These are phyloP conservation scores for Penicillium steckii DNA, from an alignment of 495 filamentous ascomycete genomes.

Conservation along the genomic window DNA sequence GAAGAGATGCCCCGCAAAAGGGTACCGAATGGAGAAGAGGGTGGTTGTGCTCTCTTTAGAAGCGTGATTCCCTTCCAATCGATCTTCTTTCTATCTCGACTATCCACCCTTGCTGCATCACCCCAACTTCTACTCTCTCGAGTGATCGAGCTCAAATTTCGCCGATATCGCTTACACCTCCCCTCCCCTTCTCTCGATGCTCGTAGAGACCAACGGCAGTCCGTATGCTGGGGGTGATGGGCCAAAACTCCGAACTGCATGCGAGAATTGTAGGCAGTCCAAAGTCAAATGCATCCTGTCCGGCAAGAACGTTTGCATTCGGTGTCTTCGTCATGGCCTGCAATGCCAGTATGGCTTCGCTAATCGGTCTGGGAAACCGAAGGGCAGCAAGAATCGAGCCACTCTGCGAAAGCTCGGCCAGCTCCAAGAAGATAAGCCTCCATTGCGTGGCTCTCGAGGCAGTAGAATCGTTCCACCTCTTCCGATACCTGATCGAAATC, in stretches of 20 bases:
- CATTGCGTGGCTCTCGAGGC: conserved; percentile 20
- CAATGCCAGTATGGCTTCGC: conserved; percentile 46
- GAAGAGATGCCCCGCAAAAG: conserved; percentile 2
- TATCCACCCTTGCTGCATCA: neutral
- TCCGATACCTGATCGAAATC: conserved; percentile 14
- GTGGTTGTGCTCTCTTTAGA: neutral
- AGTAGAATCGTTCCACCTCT: conserved; percentile 17
- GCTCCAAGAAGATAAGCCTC: conserved; percentile 34
- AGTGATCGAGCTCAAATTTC: conserved; percentile 1
- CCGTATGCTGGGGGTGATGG: conserved; percentile 25
- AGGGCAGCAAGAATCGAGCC: conserved; percentile 47
- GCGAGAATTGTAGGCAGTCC: conserved; percentile 48
- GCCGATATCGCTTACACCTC: neutral
- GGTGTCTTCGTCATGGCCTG: conserved; percentile 45
- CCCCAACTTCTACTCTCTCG: neutral
- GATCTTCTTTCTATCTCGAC: neutral
- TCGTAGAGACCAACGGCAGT: conserved; percentile 29
- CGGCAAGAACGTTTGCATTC: conserved; percentile 40
- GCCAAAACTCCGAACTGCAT: conserved; percentile 45
- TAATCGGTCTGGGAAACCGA: conserved; percentile 48
- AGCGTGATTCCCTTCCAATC: neutral
- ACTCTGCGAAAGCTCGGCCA: conserved; percentile 44
- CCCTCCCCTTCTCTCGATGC: conserved; percentile 25
- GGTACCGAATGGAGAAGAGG: neutral
- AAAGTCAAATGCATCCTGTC: conserved; percentile 49